Base-by-base conservation (phyloP, 202 grass and related monocot species). In the Setaria viridis region DNA sequence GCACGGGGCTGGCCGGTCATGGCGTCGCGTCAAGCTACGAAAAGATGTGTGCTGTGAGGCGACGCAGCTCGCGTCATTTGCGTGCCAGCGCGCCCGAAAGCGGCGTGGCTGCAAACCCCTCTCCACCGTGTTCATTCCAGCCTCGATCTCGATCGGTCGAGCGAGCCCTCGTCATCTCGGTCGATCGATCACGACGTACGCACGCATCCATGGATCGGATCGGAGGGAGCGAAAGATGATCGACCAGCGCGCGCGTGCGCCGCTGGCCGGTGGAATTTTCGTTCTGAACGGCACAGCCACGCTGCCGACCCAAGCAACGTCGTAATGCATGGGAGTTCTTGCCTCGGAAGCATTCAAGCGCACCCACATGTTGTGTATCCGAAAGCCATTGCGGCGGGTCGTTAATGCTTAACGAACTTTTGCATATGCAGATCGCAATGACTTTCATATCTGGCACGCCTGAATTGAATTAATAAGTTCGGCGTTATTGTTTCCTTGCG, bases 221-320 rank as follows among this genome's bases (percentile, higher is more conserved):
- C 39, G 39, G 4, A 37, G 35, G 25, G 25, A 25, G 25, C 25
- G 25, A 37, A 4, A 37, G 35, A 37, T 37, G 35, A 41, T 41
- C 37, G 39, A 41, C 4, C 5, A 41, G 39, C 39, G 4, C 39
- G 39, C 6, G 39, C 39, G 39, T 41, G 39, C 5, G 79, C 14
- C 30, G 43, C 25, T 62, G 74, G 77, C 45, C 65, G 67, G 53
- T 35, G 20, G 20, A 70, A 42, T 80, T 74, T 62, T 32, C 66
- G 70, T 79, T 79, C 80, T 80, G 85, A 84, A 87, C 79, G 88
- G 74, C 84, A 87, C 59, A 79, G 78, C 51, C 84, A 83, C 37
- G 43, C 75, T n/a, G 80, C 75, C 69, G 67, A 7, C 85, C 59
- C 13, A 68, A 35, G 80, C 70, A 67, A 63, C 51, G 34, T 14